Conservation (phyloP, 495 filamentous ascomycete species). For the Penicillium nucicola region DNA sequence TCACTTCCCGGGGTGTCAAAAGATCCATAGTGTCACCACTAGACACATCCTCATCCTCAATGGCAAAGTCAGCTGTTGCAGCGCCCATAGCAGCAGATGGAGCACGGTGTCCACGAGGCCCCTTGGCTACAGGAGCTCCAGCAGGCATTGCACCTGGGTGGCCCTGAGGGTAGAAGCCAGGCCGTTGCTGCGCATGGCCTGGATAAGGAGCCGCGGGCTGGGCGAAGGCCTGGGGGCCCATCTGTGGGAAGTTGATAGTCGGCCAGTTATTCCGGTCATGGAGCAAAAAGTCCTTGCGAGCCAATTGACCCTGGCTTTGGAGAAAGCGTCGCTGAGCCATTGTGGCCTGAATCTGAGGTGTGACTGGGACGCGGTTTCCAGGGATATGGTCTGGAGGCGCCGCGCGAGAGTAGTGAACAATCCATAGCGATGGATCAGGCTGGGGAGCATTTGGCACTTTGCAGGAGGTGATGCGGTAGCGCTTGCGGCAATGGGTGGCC, state of each 20-base stretch:
- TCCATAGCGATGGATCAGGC: slow-evolving; percentile 81
- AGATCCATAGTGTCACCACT: slow-evolving; percentile 85
- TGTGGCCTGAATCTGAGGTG: slow-evolving; percentile 56
- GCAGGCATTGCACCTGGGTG: slow-evolving; percentile 25
- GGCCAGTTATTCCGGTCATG: slow-evolving; percentile 88
- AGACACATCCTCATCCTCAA: slow-evolving; percentile 85
- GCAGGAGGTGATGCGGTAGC: slow-evolving; percentile 74
- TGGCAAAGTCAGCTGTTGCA: slow-evolving; percentile 48
- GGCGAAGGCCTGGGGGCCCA: slow-evolving; percentile 36
- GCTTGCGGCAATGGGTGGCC: slow-evolving; percentile 70
- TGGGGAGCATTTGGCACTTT: slow-evolving; percentile 59
- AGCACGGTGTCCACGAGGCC: slow-evolving; percentile 37
- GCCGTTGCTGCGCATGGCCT: slow-evolving; percentile 29
- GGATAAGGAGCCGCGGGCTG: slow-evolving; percentile 31
- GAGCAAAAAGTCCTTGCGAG: slow-evolving; percentile 91
- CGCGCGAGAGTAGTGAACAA: slow-evolving; percentile 83
- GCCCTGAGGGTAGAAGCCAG: slow-evolving; percentile 40
- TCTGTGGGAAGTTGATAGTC: slow-evolving; percentile 66
- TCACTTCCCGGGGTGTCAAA: slow-evolving; percentile 83
- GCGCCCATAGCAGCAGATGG: slow-evolving; percentile 33
- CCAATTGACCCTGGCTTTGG: slow-evolving; percentile 74
- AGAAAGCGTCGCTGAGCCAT: slow-evolving; percentile 65
- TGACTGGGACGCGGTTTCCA: slow-evolving; percentile 55
- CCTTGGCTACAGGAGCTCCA: slow-evolving; percentile 29
- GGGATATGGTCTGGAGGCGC: slow-evolving; percentile 71